Percentiles rank a stretch among this genome's conserved stretches.
Evolutionary conservation across 441 rosid genomes (phyloP).

Genomic region (Populus hybrid): DNA sequence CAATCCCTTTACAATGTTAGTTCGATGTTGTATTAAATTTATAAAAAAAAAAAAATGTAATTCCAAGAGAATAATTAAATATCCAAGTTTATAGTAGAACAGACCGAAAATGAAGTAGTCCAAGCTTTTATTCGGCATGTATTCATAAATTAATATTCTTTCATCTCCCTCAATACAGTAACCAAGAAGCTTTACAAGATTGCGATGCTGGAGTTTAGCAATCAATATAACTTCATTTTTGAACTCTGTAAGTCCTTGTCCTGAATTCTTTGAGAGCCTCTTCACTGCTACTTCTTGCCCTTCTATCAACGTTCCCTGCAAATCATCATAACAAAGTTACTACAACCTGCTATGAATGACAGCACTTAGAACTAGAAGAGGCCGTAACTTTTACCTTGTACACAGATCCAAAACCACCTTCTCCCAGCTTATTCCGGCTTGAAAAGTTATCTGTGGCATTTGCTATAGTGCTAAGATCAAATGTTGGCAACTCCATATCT

Average conservation of each 20-base stretch:
- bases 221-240: constrained; percentile 18
- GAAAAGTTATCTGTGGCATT: constrained; percentile 13
- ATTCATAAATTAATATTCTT: constrained; percentile 3
- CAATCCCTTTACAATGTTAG: not conserved
- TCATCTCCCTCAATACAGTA: constrained; percentile 19
- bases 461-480: not conserved
- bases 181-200: constrained; percentile 20
- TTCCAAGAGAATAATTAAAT: not conserved
- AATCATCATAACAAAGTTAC: not conserved
- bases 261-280: constrained; percentile 18
- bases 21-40: not conserved
- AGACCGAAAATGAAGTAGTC: constrained; percentile 21
- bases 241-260: constrained; percentile 19
- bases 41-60: not conserved
- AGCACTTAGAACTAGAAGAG: too few species aligned
- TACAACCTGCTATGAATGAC: too few species aligned
- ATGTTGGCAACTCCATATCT: constrained; percentile 12
- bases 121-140: too few species aligned
- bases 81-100: not conserved
- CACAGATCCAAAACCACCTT: constrained; percentile 20
- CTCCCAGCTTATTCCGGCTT: constrained; percentile 12
- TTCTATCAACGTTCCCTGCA: constrained; percentile 8
- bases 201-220: constrained; percentile 24
- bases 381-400: constrained; percentile 7
- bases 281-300: constrained; percentile 23